Evolutionary conservation across 495 filamentous ascomycete species (phyloP).

Genomic region (Neurospora intermedia): DNA sequence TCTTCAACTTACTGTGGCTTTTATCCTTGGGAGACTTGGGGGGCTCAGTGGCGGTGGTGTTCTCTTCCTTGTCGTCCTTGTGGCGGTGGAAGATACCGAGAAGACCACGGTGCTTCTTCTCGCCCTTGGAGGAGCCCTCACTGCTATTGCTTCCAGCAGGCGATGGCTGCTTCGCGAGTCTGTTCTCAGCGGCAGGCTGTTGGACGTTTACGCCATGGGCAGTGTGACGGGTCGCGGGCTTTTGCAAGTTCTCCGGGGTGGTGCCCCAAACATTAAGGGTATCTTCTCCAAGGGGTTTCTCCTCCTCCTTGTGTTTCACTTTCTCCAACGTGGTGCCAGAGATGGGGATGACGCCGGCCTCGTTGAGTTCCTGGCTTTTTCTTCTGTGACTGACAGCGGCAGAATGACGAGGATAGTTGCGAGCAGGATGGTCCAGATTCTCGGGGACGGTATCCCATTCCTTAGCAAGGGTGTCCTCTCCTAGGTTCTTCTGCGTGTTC

Average conservation of each 20-base stretch:
- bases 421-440: not conserved
- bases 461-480: conserved; percentile 4
- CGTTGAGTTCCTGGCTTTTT: not conserved
- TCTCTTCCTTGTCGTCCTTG: conserved; percentile 17
- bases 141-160: not conserved
- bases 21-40: conserved; percentile 4
- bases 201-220: not conserved
- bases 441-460: not conserved
- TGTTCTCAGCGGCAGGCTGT: not conserved
- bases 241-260: not conserved
- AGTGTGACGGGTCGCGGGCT: not conserved
- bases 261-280: not conserved
- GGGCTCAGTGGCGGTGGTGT: conserved; percentile 2
- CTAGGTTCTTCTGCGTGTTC: not conserved
- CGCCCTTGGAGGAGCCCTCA: conserved; percentile 2
- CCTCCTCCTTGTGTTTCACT: not conserved
- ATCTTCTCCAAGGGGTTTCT: not conserved
- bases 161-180: not conserved
- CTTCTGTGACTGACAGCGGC: not conserved
- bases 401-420: not conserved
- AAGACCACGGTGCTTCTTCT: conserved; percentile 16
- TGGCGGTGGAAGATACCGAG: conserved; percentile 22
- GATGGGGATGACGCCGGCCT: not conserved
- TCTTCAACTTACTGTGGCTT: conserved; percentile 6
- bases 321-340: not conserved